Base-by-base conservation (phyloP, 192 early-diverging fungal genomes). In the Dispira parvispora region DNA sequence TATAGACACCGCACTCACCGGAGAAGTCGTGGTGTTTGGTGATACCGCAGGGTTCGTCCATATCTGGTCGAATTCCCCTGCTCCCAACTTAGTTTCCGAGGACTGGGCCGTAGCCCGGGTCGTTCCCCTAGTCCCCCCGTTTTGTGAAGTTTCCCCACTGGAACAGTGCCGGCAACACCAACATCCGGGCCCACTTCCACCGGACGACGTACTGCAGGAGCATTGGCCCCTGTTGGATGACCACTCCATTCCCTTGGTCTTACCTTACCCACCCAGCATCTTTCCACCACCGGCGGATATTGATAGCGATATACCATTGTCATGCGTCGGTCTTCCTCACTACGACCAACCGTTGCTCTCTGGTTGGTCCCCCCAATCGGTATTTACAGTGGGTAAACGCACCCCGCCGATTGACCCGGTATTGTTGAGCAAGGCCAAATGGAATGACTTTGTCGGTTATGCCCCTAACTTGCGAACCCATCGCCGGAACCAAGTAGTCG, bases 381-480 rank as follows among this genome's bases (percentile, higher is more conserved):
- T 74, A n/a, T 88, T 77, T 64, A 82, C 84, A 26, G 84, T 89
- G 0, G 89, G 89, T n/a, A 69, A 78, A 38, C 88, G 86, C 10
- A 73, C 87, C 1, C 73, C 79, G 12, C 74, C 72, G 14, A 87
- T 98, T 16, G 90, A 92, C 14, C 69, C 84, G 3, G 84, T 81
- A 13, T 76, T 93, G 11, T 64, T 89, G 20, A 74, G 77, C 44
- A 84, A 84, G 55, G 85, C 93, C 64, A 92, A 93, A 67, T 88
- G 81, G 75, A 87, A 88, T 66, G 92, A 91, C 62, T 91, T 88
- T 75, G 91, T 98, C 4, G 92, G 90, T 0, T 95, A 94, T 62
- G 88, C 92, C n/a, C 83, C 85, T 43, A 96, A 91, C 56, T 86
- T 88, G 1, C 85, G 88, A 6, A 79, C 73, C 25, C 75, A 75